Percentiles rank a stretch among this genome's conserved stretches.
These are phyloP conservation scores for Sporothrix curviconia DNA, from an alignment of 2,329 filamentous ascomycete genomes.

Conservation along the genomic window DNA sequence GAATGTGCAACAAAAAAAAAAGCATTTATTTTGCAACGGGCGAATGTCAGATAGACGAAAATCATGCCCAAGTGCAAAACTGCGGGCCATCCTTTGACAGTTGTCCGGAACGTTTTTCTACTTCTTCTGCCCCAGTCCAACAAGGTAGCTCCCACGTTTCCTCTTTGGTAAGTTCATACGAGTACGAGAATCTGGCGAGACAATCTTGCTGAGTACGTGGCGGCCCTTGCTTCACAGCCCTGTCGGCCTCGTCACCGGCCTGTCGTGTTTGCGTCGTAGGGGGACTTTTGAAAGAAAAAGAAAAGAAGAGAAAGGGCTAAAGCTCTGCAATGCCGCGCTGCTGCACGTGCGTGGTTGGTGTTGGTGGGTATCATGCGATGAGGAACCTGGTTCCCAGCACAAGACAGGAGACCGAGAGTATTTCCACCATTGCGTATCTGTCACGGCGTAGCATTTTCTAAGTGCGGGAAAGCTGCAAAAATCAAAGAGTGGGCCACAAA, in stretches of 20 bases:
- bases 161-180: background rate
- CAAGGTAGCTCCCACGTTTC: background rate
- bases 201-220: background rate
- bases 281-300: no score
- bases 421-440: background rate
- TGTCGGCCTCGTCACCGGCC: background rate
- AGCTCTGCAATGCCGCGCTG: constrained; percentile 1
- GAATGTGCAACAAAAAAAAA: background rate
- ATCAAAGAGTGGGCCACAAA: background rate
- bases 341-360: background rate
- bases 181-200: background rate
- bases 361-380: no score
- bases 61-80: background rate
- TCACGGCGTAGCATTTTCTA: background rate
- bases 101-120: background rate
- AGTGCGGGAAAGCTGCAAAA: no score
- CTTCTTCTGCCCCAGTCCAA: background rate
- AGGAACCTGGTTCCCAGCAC: no score
- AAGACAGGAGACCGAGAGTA: no score
- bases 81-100: no score
- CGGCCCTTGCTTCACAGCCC: background rate
- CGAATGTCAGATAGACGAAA: background rate
- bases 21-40: background rate
- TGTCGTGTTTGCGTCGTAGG: background rate
- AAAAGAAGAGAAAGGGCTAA: background rate